phyloP scores from a whole-genome alignment of 2,329 filamentous ascomycete species.

The Harringtonia lauricola region DNA sequence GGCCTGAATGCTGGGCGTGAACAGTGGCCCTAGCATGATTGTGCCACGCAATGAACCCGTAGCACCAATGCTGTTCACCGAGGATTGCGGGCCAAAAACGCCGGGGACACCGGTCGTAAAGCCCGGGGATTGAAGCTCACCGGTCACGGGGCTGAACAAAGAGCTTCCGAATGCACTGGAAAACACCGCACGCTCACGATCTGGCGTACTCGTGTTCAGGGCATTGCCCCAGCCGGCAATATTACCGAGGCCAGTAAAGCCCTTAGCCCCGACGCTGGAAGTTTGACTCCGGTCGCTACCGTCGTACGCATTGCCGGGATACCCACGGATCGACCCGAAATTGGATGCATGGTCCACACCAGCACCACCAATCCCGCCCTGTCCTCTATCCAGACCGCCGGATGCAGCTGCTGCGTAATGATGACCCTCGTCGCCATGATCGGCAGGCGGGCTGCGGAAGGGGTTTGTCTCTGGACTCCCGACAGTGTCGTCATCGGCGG shows the following conservation, averaged over 20 bases:
- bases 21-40: constrained; percentile 78
- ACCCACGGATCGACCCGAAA: constrained; percentile 46
- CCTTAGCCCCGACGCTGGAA: constrained; percentile 73
- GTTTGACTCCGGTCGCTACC: constrained; percentile 88
- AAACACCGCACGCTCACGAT: constrained; percentile 48
- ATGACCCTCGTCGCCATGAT: constrained; percentile 42
- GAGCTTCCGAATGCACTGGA: constrained; percentile 62
- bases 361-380: constrained; percentile 28
- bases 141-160: constrained; percentile 59
- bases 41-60: constrained; percentile 61
- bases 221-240: constrained; percentile 50
- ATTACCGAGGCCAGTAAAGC: constrained; percentile 52
- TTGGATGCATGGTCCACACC: constrained; percentile 28
- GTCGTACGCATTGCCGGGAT: constrained; percentile 38
- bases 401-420: constrained; percentile 14
- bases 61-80: constrained; percentile 43
- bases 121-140: constrained; percentile 67
- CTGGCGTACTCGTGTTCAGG: constrained; percentile 54
- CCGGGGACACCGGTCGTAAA: constrained; percentile 43
- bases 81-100: constrained; percentile 23
- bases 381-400: background rate
- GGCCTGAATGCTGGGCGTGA: constrained; percentile 81
- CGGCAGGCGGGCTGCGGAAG: constrained; percentile 79
- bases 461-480: constrained; percentile 93
- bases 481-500: constrained; percentile 56